phyloP scores from a whole-genome alignment of 192 early-diverging fungal species.

The Coemansia sp. region DNA sequence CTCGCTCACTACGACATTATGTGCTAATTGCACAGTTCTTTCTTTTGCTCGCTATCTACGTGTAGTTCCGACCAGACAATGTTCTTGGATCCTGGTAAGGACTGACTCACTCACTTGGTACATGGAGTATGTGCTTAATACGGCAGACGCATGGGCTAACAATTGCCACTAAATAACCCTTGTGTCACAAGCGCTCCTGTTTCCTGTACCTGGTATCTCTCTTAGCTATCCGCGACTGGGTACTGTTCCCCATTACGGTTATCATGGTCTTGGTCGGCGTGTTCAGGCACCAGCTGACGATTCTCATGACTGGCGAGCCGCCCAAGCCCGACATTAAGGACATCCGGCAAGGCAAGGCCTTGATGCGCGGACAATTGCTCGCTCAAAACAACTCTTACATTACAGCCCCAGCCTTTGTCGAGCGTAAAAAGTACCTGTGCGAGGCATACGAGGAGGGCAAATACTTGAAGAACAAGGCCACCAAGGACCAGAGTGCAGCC shows the following conservation, averaged over 20 bases:
- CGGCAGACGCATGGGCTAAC: not conserved
- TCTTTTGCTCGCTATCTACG: not conserved
- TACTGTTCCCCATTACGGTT: conserved; percentile 94
- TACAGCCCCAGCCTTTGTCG: conserved; percentile 69
- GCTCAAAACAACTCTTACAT: conserved; percentile 71
- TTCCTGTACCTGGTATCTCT: not conserved
- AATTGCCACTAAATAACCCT: not conserved
- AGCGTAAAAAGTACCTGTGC: conserved; percentile 71
- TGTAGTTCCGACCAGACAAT: conserved; percentile 59
- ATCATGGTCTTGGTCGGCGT: conserved; percentile 98
- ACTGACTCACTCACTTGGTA: not conserved
- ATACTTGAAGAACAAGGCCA: conserved; percentile 84
- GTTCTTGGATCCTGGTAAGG: conserved; percentile 69
- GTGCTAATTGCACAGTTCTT: not conserved
- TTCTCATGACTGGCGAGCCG: conserved; percentile 82
- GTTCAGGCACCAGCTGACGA: conserved; percentile 89
- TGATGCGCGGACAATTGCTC: conserved; percentile 73
- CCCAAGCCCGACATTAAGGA: conserved; percentile 79
- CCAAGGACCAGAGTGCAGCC: conserved; percentile 58
- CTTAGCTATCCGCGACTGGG: conserved; percentile 85
- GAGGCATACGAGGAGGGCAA: conserved; percentile 79
- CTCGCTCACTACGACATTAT: not conserved
- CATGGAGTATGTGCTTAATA: not conserved
- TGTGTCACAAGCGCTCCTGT: not conserved
- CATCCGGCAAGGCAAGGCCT: conserved; percentile 80